Conservation (phyloP, 2,329 filamentous ascomycete genomes). For the Lachnellula willkommii region DNA sequence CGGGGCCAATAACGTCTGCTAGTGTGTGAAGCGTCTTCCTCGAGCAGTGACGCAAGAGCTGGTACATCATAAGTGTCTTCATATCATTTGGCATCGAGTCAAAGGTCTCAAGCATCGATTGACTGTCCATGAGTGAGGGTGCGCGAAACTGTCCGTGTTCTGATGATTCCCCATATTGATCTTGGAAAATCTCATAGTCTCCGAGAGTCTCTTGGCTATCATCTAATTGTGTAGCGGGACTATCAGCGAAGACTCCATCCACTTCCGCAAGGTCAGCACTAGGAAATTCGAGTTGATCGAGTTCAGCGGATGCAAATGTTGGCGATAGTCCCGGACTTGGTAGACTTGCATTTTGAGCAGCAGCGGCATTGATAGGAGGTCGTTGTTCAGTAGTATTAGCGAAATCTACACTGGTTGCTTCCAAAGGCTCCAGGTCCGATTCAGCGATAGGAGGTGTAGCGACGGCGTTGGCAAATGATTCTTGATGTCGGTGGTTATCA, state of each 20-base stretch:
- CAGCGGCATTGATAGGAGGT: constrained; percentile 59
- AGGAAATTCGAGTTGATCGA: constrained; percentile 32
- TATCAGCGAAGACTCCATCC: constrained; percentile 27
- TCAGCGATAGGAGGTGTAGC: constrained; percentile 74
- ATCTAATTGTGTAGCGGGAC: constrained; percentile 31
- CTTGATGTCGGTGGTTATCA: constrained; percentile 34
- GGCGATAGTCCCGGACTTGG: constrained; percentile 94
- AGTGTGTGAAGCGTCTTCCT: constrained; percentile 86
- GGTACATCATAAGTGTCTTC: constrained; percentile 96
- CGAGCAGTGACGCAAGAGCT: constrained; percentile 81
- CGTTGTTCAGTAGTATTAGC: constrained; percentile 43
- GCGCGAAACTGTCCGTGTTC: constrained; percentile 20
- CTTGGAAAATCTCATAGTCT: constrained; percentile 12
- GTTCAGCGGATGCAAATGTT: constrained; percentile 68
- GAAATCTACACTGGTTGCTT: constrained; percentile 46
- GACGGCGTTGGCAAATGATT: constrained; percentile 54
- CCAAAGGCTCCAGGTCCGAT: constrained; percentile 59
- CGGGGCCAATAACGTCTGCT: constrained; percentile 85
- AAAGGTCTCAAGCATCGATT: constrained; percentile 80
- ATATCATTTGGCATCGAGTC: constrained; percentile 86
- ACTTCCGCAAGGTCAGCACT: constrained; percentile 39
- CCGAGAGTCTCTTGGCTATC: constrained; percentile 25
- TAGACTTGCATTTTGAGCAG: constrained; percentile 81
- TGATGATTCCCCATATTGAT: constrained; percentile 29
- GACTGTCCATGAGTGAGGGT: constrained; percentile 66